Base-by-base conservation (phyloP, 2,329 filamentous ascomycete species). In the Coccinonectria pachysandricola region DNA sequence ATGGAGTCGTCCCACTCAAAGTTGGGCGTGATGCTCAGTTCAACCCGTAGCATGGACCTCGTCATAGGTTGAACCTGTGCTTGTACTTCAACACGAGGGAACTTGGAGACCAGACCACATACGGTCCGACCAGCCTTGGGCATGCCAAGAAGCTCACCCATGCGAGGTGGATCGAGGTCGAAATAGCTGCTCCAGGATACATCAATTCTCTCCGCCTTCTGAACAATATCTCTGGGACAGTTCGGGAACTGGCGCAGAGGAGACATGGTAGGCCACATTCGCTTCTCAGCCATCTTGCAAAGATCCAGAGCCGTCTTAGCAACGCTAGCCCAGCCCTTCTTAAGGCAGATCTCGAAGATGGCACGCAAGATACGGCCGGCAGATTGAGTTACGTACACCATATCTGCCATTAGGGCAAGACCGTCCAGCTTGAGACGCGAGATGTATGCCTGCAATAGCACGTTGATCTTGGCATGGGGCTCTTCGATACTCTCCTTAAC, bases 261-360 rank as follows among this genome's bases (percentile, higher is more conserved):
- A 19, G 85, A 84, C 91, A 96, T 98, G 5, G 88, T 96, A 9
- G 88, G 87, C 91, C 91, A 98, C 92, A 98, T 98, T 25, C 92
- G 74, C 66, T 94, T 94, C 63, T 98, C 91, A 0, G 88, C 91
- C 85, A 94, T 96, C 62, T 98, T 98, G 62, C 92, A 98, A 27
- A 98, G 69, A 45, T 94, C 84, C 21, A 98, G 65, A 1, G 91
- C 87, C 36, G 81, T 85, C 60, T 91, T 94, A 7, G 91, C 84
- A 4, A 96, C 91, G 10, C 77, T 79, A 1, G 91, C 76, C 88
- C 88, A 98, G 17, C 88, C 88, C 57, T 95, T 95, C 60, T 88
- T 93, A 40, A 98, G 60, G n/a, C 83, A 80, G 28, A 98, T 96
- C 59, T 98, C 92, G 41, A 96, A 98, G 25, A 98, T 79, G 0